A percentile compares a stretch with the other conserved stretches of the same genome.
Conservation (phyloP, 1,284 basidiomycete genomes). For the Sphagnurus paluster region DNA sequence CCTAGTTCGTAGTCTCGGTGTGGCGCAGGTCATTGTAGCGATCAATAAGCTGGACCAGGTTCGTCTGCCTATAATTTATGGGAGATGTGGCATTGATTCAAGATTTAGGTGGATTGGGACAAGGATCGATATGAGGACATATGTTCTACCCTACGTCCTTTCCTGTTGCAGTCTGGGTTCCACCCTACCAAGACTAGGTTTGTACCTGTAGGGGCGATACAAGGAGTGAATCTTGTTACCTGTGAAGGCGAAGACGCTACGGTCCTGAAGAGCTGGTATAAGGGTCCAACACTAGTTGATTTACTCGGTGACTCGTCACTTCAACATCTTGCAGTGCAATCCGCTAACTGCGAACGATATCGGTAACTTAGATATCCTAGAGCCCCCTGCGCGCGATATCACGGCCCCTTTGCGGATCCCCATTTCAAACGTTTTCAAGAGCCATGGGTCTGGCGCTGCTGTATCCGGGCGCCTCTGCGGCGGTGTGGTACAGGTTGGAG, state of each 20-base stretch:
- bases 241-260: constrained; percentile 49
- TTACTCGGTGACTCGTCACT: constrained; percentile 63
- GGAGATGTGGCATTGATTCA: constrained; percentile 11
- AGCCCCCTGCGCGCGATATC: constrained; percentile 81
- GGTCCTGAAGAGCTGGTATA: constrained; percentile 75
- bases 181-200: constrained; percentile 77
- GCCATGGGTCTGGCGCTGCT: constrained; percentile 78
- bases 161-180: constrained; percentile 89
- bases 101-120: constrained; percentile 83
- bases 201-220: constrained; percentile 89
- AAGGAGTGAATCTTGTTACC: constrained; percentile 82
- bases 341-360: constrained; percentile 6
- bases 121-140: constrained; percentile 87
- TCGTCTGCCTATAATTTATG: constrained; percentile 16
- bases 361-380: constrained; percentile 63
- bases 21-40: constrained; percentile 89
- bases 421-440: constrained; percentile 94
- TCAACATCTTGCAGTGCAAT: background rate
- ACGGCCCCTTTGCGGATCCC: constrained; percentile 83
- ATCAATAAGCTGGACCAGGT: constrained; percentile 96
- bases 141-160: constrained; percentile 70
- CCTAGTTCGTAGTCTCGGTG: constrained; percentile 92
- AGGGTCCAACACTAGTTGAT: constrained; percentile 83
- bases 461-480: constrained; percentile 87
- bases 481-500: constrained; percentile 92